Evolutionary conservation across 768 basidiomycete genomes (phyloP), one percentile per base, ranked within the genome.

Genomic region (Tylopilus cervinicoccineus): DNA sequence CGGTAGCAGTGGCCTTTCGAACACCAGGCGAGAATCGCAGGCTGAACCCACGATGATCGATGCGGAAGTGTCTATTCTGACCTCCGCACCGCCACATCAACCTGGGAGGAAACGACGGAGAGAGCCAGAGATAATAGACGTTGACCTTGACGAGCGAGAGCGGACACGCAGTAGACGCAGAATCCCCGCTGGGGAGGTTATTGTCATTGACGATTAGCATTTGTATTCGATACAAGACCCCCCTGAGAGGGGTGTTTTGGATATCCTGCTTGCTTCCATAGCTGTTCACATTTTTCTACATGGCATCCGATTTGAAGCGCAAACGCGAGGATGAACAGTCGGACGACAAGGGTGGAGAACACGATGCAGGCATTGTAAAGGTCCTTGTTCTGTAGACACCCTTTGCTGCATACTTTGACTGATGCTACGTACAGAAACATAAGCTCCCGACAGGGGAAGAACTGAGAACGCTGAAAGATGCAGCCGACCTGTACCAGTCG

Each of bases 381-480:
- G 61, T 62, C 26, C 40, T 43, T 23, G n/a, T 43, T 37, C 43
- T 5, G 26, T 45, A 17, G 16, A n/a, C 8, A 8, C 17, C 3
- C 27, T 10, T 29, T 8, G 19, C n/a, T n/a, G n/a, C 11, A 31
- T 4, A 8, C 12, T 33, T 16, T 29, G 29, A 39, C 57, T 43
- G 16, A 56, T 23, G 3, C n/a, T 11, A 0, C 26, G 29, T 8
- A 14, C 54, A 61, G 58, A 61, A 61, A 54, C 61, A 63, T 32
- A 79, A 76, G 53, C 79, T 82, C 4, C 84, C 85, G 14, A 81
- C 80, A 16, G 83, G 84, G 38, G 77, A 80, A 50, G 88, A 93
- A 63, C 70, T 93, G 38, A 74, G 81, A 46, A 68, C 66, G 6
- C 83, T 93, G 53, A 86, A 83, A 60, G 88, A 88, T 53, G 85